Evolutionary conservation across 371 early-diverging fungal genomes (phyloP).

Genomic region (Massospora cicadina): DNA sequence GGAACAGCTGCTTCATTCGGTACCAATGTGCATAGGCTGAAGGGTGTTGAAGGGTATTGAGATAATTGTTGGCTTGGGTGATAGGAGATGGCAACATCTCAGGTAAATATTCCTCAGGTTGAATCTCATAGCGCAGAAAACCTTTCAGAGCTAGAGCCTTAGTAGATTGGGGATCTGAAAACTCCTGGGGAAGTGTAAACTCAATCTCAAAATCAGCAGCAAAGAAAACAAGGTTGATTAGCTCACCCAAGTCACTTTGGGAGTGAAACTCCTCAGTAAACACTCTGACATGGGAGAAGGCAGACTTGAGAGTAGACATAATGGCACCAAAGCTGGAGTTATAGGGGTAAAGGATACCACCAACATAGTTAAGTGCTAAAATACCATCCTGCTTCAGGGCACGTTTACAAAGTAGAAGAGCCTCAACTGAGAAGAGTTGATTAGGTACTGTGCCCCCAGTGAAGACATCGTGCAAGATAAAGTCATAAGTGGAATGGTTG

Average conservation of each 20-base stretch:
- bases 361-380: constrained; percentile 53
- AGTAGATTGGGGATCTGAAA: constrained; percentile 18
- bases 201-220: constrained; percentile 32
- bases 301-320: constrained; percentile 26
- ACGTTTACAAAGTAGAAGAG: constrained; percentile 29
- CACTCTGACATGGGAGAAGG: constrained; percentile 32
- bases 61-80: constrained; percentile 27
- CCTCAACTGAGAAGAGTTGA: constrained; percentile 43
- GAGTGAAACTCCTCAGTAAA: constrained; percentile 26
- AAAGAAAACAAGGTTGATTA: constrained; percentile 31
- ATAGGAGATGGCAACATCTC: constrained; percentile 17
- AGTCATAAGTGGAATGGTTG: constrained; percentile 34
- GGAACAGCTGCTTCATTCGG: constrained; percentile 41
- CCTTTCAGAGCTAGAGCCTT: constrained; percentile 15
- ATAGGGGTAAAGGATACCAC: constrained; percentile 22
- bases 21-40: constrained; percentile 43
- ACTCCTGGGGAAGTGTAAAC: constrained; percentile 18
- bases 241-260: neutral
- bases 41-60: constrained; percentile 23
- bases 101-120: constrained; percentile 14
- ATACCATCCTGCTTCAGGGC: constrained; percentile 55
- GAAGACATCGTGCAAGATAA: constrained; percentile 74
- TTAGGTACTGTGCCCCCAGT: constrained; percentile 58
- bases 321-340: constrained; percentile 25
- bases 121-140: constrained; percentile 14